A percentile compares a stretch with the other conserved stretches of the same genome.
These are phyloP conservation scores for Mycosphaerella sp. DNA, from an alignment of 2,329 filamentous ascomycete species.

Conservation along the genomic window DNA sequence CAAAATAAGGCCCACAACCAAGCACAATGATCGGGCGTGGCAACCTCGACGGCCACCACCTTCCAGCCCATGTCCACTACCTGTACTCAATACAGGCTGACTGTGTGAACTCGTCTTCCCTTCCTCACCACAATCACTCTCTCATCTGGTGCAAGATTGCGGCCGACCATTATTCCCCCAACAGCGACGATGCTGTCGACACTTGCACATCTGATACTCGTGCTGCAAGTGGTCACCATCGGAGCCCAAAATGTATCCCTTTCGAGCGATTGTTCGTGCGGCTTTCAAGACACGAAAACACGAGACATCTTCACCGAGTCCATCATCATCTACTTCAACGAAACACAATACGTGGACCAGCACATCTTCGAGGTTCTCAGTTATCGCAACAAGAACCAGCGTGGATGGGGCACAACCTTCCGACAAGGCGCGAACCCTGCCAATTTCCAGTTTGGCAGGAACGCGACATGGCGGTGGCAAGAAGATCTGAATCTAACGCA, in stretches of 20 bases:
- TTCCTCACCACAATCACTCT: neutral
- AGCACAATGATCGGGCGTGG: neutral
- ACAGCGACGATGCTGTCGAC: slow-evolving; percentile 11
- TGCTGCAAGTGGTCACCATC: slow-evolving; percentile 10
- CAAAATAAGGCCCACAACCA: neutral
- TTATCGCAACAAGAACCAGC: slow-evolving; percentile 42
- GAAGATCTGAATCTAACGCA: slow-evolving; percentile 16
- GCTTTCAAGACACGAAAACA: slow-evolving; percentile 39
- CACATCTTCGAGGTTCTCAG: slow-evolving; percentile 36
- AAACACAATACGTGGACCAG: slow-evolving; percentile 35
- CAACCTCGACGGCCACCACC: neutral
- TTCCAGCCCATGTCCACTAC: neutral
- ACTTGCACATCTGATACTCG: slow-evolving; percentile 3
- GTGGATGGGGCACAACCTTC: slow-evolving; percentile 43
- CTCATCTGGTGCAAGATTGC: neutral
- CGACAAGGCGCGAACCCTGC: slow-evolving; percentile 38
- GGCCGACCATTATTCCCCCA: neutral
- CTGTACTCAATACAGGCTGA: neutral
- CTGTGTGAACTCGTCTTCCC: neutral
- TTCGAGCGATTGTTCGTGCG: slow-evolving; percentile 39
- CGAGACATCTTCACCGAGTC: slow-evolving; percentile 42
- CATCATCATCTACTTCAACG: slow-evolving; percentile 48
- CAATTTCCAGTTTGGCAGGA: slow-evolving; percentile 37
- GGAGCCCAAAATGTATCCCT: slow-evolving; percentile 15
- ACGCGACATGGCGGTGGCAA: slow-evolving; percentile 20